Base-by-base conservation (phyloP, 345 rosid species). In the Camelina laxa region DNA sequence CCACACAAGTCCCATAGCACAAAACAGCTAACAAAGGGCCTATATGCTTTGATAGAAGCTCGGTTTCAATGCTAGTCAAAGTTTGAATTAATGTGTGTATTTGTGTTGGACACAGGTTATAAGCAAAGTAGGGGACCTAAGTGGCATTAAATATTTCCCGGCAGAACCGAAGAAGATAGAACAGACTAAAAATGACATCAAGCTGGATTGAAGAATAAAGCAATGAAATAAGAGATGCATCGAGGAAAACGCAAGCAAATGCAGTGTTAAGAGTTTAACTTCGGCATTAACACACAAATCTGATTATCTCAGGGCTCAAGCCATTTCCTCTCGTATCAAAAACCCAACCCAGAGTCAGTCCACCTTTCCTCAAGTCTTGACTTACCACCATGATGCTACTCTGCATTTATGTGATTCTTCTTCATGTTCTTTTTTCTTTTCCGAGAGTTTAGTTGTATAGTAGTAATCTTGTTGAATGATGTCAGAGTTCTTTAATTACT, bases 131-230 rank as follows among this genome's bases (percentile, higher is more conserved):
- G 94, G 92, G 36, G 97, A 91, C 33, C 80, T 87, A 22, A 87
- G 84, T 17, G 91, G 94, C 54, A 86, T 87, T 67, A 91, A 91
- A 77, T 91, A 88, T 82, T 88, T 89, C 81, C 97, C 91, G 0
- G 84, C 86, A 4, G 97, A 85, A 45, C 84, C 92, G 0, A 33
- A 77, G 10, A 87, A 88, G 80, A 84, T 70, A 55, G 76, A 76
- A 22, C 48, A 71, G 24, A 69, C 67, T 41, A 60, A 76, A 51
- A 44, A 55, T 21, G 56, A 21, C 16, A 75, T 68, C 53, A 82
- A 75, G 76, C 31, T 63, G 11, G 85, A 82, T 4, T 82, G 63
- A 79, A 30, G 55, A 55, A 27, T 27, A 9, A 55, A n/a, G 16
- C 20, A 33, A 19, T 6, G 36, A 67, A 21, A 67, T 22, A 14